Percentiles rank a stretch among this genome's conserved stretches.
phyloP scores from a whole-genome alignment of 768 basidiomycete genomes.

The Cystofilobasidium macerans region DNA sequence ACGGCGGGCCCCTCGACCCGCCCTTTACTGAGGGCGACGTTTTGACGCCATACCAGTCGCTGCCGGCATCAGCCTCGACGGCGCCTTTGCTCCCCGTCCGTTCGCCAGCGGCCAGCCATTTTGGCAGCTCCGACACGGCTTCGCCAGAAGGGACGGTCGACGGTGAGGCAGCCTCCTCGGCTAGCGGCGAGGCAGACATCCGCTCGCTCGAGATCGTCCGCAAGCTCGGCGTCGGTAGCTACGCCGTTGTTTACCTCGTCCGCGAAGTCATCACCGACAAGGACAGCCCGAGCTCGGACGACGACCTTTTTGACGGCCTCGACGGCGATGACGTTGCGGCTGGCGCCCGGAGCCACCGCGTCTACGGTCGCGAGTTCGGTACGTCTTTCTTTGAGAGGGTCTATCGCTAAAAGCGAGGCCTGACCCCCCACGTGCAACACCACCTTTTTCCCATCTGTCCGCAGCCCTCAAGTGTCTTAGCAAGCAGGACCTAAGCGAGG shows the following conservation, averaged over 20 bases:
- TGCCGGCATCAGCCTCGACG: neutral
- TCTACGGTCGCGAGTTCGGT: conserved; percentile 36
- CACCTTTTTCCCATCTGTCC: conserved; percentile 46
- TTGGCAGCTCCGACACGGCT: neutral
- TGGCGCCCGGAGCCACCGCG: neutral
- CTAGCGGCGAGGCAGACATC: conserved; percentile 43
- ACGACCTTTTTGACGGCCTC: conserved; percentile 25
- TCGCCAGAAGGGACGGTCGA: neutral
- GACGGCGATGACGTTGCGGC: conserved; percentile 17
- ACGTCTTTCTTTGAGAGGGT: conserved; percentile 21
- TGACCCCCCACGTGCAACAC: conserved; percentile 35
- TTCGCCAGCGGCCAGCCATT: neutral
- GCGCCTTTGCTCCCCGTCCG: conserved; percentile 12
- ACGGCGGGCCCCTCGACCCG: conserved; percentile 9
- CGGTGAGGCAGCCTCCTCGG: neutral
- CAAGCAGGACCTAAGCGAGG: conserved; percentile 82
- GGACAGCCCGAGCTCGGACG: conserved; percentile 27
- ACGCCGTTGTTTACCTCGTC: conserved; percentile 89
- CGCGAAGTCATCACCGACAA: conserved; percentile 31
- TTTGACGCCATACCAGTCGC: conserved; percentile 1
- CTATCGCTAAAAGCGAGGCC: neutral
- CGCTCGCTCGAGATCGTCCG: conserved; percentile 70
- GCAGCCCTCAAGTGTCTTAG: conserved; percentile 93
- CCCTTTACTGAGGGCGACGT: conserved; percentile 16
- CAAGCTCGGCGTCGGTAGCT: conserved; percentile 75